Conservation (phyloP, 805 yeast genomes). For the Pichia ethanolica region DNA sequence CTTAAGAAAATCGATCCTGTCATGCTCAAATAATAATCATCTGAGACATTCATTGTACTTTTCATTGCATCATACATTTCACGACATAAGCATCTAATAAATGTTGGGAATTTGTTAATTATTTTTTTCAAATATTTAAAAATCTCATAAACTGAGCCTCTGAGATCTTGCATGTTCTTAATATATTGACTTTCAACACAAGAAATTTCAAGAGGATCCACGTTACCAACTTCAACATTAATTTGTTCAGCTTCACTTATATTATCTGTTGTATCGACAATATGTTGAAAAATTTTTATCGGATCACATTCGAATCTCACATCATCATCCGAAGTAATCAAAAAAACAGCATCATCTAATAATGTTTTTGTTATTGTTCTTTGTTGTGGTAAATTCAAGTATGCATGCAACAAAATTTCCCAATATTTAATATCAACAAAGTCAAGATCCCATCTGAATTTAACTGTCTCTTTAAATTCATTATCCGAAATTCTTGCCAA, state of each 20-base stretch:
- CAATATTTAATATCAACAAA: conserved; percentile 28
- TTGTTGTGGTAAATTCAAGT: conserved; percentile 42
- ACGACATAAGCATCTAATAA: conserved; percentile 48
- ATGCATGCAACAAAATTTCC: conserved; percentile 37
- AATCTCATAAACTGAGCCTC: conserved; percentile 62
- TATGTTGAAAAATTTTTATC: conserved; percentile 37
- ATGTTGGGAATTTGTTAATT: conserved; percentile 42
- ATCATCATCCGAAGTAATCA: conserved; percentile 39
- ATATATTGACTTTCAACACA: conserved; percentile 68
- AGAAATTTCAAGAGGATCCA: conserved; percentile 71
- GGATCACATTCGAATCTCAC: conserved; percentile 81
- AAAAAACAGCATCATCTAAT: conserved; percentile 32
- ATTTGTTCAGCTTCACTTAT: conserved; percentile 28
- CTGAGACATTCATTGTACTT: conserved; percentile 44
- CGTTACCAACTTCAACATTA: conserved; percentile 24
- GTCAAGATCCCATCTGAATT: conserved; percentile 16
- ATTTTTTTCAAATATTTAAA: conserved; percentile 42
- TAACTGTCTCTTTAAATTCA: conserved; percentile 22
- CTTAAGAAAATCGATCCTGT: conserved; percentile 61
- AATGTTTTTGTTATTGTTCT: conserved; percentile 36
- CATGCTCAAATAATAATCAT: conserved; percentile 52
- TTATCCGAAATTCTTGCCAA: conserved; percentile 23
- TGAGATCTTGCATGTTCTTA: conserved; percentile 59
- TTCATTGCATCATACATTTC: conserved; percentile 27
- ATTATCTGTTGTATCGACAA: conserved; percentile 14